phyloP scores from a whole-genome alignment of 139 green algal species.

The Chlamydomonas sp. region DNA sequence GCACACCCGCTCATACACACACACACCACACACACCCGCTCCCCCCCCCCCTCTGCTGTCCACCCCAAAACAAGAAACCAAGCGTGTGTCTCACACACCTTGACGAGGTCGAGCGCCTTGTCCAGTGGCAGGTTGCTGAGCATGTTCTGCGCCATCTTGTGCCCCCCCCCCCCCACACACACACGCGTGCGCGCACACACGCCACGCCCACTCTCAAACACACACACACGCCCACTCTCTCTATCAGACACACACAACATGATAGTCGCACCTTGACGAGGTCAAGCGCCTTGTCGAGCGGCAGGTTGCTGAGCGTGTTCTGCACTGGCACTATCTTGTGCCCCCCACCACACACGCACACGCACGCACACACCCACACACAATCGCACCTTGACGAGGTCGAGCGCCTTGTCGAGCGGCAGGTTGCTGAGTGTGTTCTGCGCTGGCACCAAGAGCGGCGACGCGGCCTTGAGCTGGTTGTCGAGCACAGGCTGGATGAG shows the following conservation, averaged over 20 bases:
- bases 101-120: constrained; percentile 91
- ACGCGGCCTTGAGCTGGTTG: constrained; percentile 93
- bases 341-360: too few relatives aligned
- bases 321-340: too few relatives aligned
- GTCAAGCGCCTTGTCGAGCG: constrained; percentile 81
- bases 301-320: constrained; percentile 57
- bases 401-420: constrained; percentile 75
- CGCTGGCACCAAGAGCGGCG: too few relatives aligned
- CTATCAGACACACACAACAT: constrained; percentile 80
- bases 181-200: too few relatives aligned
- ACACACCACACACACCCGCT: too few relatives aligned
- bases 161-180: too few relatives aligned
- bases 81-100: too few relatives aligned
- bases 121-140: constrained; percentile 62
- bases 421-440: constrained; percentile 56
- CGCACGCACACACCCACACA: constrained; percentile 84
- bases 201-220: too few relatives aligned
- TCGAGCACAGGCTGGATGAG: constrained; percentile 98
- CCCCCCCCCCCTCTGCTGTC: too few relatives aligned
- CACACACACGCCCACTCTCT: too few relatives aligned
- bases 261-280: constrained; percentile 95
- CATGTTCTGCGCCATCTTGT: constrained; percentile 47
- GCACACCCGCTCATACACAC: too few relatives aligned
- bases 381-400: constrained; percentile 92
- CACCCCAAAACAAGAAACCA: too few relatives aligned